Conservation (phyloP, 495 filamentous ascomycete genomes). For the Penicillium psychrofluorescens region DNA sequence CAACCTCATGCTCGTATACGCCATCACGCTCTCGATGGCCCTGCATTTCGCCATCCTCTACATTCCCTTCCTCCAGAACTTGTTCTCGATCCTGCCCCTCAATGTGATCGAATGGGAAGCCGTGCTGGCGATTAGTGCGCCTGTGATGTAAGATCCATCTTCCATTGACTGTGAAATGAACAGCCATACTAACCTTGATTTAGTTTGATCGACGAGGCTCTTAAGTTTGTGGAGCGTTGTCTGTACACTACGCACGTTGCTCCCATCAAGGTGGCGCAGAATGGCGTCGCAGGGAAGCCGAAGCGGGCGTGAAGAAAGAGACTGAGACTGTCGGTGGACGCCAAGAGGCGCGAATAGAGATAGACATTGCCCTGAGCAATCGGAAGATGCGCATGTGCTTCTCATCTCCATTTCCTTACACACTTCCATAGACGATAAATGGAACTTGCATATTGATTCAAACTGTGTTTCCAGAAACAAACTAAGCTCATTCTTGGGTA, state of each 20-base stretch:
- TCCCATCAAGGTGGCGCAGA: conserved; percentile 15
- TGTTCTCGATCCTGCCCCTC: conserved; percentile 90
- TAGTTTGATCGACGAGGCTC: conserved; percentile 80
- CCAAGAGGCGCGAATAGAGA: conserved; percentile 14
- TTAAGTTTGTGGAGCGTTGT: conserved; percentile 76
- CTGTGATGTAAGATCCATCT: conserved; percentile 73
- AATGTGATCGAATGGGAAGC: conserved; percentile 90
- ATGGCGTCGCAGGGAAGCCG: conserved; percentile 29
- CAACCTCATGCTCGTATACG: conserved; percentile 96
- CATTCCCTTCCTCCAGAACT: conserved; percentile 74
- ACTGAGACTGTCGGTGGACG: background rate
- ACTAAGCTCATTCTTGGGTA: too few species aligned
- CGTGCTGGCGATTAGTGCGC: conserved; percentile 79
- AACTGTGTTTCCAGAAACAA: too few species aligned
- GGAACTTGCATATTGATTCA: too few species aligned
- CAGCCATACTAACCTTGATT: conserved; percentile 7
- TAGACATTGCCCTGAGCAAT: conserved; percentile 3
- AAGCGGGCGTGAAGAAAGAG: conserved; percentile 26
- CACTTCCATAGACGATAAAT: too few species aligned
- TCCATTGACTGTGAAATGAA: background rate
- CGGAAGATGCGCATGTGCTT: too few species aligned
- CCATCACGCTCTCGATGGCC: conserved; percentile 88
- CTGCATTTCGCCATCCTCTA: conserved; percentile 95
- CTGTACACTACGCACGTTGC: conserved; percentile 32
- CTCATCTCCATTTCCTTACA: too few species aligned